A percentile compares a stretch with the other conserved stretches of the same genome.
These are phyloP conservation scores for Neoscytalidium dimidiatum DNA, from an alignment of 2,329 filamentous ascomycete genomes.

Conservation along the genomic window DNA sequence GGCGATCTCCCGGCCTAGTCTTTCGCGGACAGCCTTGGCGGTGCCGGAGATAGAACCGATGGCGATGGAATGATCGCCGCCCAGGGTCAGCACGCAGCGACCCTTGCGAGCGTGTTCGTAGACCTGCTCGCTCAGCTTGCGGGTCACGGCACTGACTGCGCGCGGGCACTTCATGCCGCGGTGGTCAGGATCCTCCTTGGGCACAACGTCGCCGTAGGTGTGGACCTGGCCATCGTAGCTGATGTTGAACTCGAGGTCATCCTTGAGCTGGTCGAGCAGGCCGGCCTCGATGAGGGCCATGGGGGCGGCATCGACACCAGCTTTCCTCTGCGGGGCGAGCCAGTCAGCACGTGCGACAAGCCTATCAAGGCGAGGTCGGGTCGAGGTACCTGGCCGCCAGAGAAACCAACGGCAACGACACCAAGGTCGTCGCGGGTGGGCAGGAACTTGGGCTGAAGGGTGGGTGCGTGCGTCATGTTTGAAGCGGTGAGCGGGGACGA, in stretches of 20 bases:
- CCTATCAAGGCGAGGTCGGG: background rate
- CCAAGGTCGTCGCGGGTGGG: constrained; percentile 77
- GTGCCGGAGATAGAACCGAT: constrained; percentile 90
- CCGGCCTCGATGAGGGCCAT: constrained; percentile 86
- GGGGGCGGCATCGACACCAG: constrained; percentile 88
- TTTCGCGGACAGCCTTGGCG: constrained; percentile 81
- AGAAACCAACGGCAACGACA: constrained; percentile 93
- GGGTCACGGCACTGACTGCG: constrained; percentile 81
- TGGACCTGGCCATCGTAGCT: constrained; percentile 82
- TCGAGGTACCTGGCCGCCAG: constrained; percentile 78
- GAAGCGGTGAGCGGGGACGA: background rate
- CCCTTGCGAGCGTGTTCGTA: constrained; percentile 83
- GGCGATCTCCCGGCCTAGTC: constrained; percentile 79
- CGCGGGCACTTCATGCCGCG: constrained; percentile 93
- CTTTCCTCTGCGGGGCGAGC: constrained; percentile 67
- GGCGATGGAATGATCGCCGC: constrained; percentile 94
- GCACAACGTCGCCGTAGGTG: constrained; percentile 75
- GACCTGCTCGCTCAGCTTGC: constrained; percentile 77
- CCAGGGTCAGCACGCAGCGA: constrained; percentile 86
- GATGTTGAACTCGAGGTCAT: constrained; percentile 86
- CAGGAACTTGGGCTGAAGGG: constrained; percentile 73
- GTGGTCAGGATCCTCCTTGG: constrained; percentile 72
- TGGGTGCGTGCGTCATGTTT: constrained; percentile 58
- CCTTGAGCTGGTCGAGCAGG: constrained; percentile 77
- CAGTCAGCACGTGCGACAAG: constrained; percentile 12